Base-by-base conservation (phyloP, 805 yeast species). In the Maudiozyma serrabonitensis region DNA sequence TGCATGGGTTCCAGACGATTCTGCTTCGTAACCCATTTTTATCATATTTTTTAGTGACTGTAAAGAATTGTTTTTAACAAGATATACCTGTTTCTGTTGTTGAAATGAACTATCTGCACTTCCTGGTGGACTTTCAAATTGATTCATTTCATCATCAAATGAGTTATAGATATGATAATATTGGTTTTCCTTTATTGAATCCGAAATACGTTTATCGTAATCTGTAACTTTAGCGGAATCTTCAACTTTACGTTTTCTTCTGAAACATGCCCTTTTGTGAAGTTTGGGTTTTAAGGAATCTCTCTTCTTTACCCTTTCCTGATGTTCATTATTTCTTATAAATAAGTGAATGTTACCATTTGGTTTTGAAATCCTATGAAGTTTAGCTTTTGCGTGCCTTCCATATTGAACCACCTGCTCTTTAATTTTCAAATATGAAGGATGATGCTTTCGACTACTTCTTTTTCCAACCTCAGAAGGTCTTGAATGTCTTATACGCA, bases 11-110 rank as follows among this genome's bases (percentile, higher is more conserved):
- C 88, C 91, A 6, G 82, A 73, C 50, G 75, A 77, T 58, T 83
- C 88, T 0, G 90, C 88, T 51, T 82, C 82, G 48, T 77, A 75
- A 2, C 87, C 84, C 70, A 80, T 73, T 48, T 76, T 75, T 34
- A 93, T 69, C 0, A 95, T 88, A 59, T 88, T 88, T 60, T 93
- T 76, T 0, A 97, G 84, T 40, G 89, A 80, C n/a, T 86, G 81
- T 12, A 89, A 80, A 1, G 96, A 82, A 57, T 87, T 90, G 57
- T 86, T 90, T 64, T 90, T 90, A 39, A 84, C 81, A 58, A 84
- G 87, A 48, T 87, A 73, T 52, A 85, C 82, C 54, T 90, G 88
- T 53, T 84, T 84, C 64, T 85, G 87, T 54, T 90, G 79, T 41
- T 80, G 84, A 56, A 86, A 96, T 63, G 86, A 93, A 56, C 90